Evolutionary conservation across 345 rosid genomes (phyloP), one percentile per base, ranked within the genome.

Genomic region (Brassica juncea): DNA sequence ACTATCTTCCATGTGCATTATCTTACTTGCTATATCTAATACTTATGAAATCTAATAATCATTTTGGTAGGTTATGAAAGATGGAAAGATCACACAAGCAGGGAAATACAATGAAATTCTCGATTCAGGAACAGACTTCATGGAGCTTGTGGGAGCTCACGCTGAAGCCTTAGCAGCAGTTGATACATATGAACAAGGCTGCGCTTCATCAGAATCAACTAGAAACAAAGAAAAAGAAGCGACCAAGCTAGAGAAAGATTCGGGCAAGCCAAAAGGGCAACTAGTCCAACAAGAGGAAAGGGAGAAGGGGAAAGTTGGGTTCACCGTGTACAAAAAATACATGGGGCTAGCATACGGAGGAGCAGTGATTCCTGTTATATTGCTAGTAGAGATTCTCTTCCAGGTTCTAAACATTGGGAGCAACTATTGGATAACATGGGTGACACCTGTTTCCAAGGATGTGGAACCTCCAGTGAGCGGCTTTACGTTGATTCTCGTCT

Each of bases 351-450:
- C 92, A 68, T 87, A 88, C 42, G 86, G 92, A 62, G 97, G 93
- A 76, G 90, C 88, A 61, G 81, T 87, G 25, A 84, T 87, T 73
- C 97, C 97, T 16, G 31, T 91, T 21, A 87, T 88, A 79, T 64
- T 93, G 68, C 60, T 89, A 3, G 87, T 84, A 3, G 89, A 87
- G n/a, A 75, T 86, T 74, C 68, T 86, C 57, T 89, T 87, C 79
- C 90, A 84, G 85, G 19, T 81, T 32, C 88, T 89, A 72, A 87
- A 86, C 78, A 88, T 91, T 23, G 87, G 88, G 16, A 88, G 92
- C 90, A 89, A 88, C 76, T 89, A 88, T 77, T 91, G 97, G 98
- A 91, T 91, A 89, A 87, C 98, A 12, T 87, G 86, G 90, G 92
- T 85, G 74, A 84, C 89, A 73, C 91, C 90, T 1, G 86, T 84